Evolutionary conservation across 192 early-diverging fungal species (phyloP).

Genomic region (Spizellomyces sp.): DNA sequence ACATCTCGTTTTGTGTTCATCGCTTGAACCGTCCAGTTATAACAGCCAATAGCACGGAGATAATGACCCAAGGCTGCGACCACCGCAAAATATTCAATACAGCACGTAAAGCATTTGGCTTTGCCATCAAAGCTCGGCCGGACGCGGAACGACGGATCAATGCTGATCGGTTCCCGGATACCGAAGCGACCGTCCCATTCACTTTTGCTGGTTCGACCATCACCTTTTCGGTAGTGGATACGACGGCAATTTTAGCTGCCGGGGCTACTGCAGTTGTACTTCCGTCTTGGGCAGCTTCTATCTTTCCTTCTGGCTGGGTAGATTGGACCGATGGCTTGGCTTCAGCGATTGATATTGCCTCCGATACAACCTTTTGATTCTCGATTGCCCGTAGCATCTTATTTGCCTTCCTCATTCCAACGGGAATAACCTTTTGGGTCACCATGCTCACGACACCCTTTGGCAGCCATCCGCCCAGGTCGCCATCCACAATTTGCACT

Average conservation of each 20-base stretch:
- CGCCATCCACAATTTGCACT: conserved; percentile 49
- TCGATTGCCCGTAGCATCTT: conserved; percentile 28
- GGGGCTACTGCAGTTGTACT: background rate
- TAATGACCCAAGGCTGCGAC: conserved; percentile 35
- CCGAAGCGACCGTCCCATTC: background rate
- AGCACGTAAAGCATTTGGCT: conserved; percentile 17
- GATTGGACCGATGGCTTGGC: background rate
- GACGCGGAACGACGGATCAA: background rate
- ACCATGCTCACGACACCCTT: conserved; percentile 39
- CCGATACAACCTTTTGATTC: conserved; percentile 16
- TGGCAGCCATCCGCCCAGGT: conserved; percentile 51
- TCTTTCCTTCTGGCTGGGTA: background rate
- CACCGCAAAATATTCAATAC: conserved; percentile 27
- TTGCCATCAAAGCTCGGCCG: conserved; percentile 1
- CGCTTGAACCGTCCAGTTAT: conserved; percentile 26
- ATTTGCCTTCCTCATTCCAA: conserved; percentile 43
- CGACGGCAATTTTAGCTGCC: background rate
- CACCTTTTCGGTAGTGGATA: background rate
- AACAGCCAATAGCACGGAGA: conserved; percentile 28
- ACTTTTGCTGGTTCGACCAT: background rate
- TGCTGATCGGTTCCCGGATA: background rate
- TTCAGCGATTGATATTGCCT: conserved; percentile 18
- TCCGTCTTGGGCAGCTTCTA: background rate
- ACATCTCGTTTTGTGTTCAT: background rate
- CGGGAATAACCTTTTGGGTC: conserved; percentile 46